These are phyloP conservation scores for Stephania yunnanensis DNA, from an alignment of 164 flowering plant genomes.

Conservation along the genomic window DNA sequence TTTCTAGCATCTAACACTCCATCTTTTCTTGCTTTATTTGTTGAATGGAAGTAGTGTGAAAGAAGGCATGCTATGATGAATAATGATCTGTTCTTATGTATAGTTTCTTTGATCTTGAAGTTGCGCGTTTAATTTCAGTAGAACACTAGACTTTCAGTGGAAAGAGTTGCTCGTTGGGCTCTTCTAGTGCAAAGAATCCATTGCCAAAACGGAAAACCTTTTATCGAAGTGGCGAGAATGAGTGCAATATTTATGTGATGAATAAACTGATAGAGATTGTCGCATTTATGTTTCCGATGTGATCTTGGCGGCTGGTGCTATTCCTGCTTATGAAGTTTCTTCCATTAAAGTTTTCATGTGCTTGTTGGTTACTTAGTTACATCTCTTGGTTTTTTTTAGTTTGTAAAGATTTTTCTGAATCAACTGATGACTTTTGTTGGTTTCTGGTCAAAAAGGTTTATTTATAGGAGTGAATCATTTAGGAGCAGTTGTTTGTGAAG, in stretches of 20 bases:
- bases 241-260: background rate
- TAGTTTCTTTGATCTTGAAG: background rate
- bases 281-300: background rate
- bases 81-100: background rate
- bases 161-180: background rate
- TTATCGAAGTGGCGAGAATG: background rate
- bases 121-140: background rate
- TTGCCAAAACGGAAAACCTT: background rate
- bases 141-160: background rate
- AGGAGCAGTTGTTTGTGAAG: background rate
- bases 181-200: conserved; percentile 1
- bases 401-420: background rate
- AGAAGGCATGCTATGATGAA: background rate
- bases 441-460: background rate
- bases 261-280: background rate
- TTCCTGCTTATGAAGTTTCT: background rate
- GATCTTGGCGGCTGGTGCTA: background rate
- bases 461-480: background rate
- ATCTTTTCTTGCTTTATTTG: background rate
- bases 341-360: background rate
- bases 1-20: background rate
- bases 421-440: background rate
- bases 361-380: background rate
- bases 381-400: background rate
- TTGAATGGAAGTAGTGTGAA: background rate